Conservation (phyloP, 2,329 filamentous ascomycete species). For the Colletotrichum abscissum region DNA sequence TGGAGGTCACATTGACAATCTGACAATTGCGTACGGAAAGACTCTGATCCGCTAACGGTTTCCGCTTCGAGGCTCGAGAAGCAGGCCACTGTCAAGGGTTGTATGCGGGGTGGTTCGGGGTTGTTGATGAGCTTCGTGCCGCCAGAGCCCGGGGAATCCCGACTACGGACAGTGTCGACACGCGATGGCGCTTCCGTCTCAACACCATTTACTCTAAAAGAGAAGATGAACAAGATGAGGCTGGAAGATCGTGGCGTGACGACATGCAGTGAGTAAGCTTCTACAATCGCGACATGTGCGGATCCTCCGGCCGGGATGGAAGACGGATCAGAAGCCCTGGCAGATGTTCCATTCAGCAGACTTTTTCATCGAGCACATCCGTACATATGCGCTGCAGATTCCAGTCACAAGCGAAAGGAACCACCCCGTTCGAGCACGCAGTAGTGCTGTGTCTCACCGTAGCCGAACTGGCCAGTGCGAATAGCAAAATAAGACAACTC, state of each 20-base stretch:
- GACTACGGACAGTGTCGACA: not conserved
- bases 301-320: not conserved
- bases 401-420: not conserved
- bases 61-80: constrained; percentile 1
- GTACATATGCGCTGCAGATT: not conserved
- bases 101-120: constrained; percentile 13
- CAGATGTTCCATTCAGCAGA: not conserved
- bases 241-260: constrained; percentile 9
- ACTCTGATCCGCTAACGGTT: constrained; percentile 22
- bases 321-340: not conserved
- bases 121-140: constrained; percentile 1
- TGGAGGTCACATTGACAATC: constrained; percentile 7
- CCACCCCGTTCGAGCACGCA: not conserved
- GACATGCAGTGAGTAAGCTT: not conserved
- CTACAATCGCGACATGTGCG: not conserved
- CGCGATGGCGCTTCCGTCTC: not conserved
- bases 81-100: constrained; percentile 7
- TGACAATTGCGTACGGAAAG: constrained; percentile 4
- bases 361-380: not conserved
- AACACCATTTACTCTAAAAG: not conserved
- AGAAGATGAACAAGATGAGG: not conserved
- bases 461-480: not conserved
- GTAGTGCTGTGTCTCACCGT: not conserved
- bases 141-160: constrained; percentile 6
- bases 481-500: constrained; percentile 1